phyloP scores from a whole-genome alignment of 1,139 yeast species.

The Groenewaldozyma auringiensis region DNA sequence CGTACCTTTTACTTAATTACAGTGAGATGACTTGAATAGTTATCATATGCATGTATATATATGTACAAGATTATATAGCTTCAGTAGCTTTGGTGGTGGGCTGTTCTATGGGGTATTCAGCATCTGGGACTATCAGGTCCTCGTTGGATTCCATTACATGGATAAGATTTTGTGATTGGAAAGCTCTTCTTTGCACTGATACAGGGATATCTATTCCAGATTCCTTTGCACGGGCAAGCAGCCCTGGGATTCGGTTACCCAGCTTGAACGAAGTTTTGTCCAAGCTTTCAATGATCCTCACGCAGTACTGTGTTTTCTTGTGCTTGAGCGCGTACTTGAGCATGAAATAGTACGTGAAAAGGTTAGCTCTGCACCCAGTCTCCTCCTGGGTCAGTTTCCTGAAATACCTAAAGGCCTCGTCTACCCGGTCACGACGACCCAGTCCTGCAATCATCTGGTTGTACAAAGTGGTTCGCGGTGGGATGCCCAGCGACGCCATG shows the following conservation, averaged over 20 bases:
- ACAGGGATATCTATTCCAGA: constrained; percentile 9
- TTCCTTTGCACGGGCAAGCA: constrained; percentile 2
- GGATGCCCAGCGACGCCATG: constrained; percentile 35
- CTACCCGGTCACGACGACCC: constrained; percentile 32
- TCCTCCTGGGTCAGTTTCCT: constrained; percentile 26
- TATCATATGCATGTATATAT: neutral
- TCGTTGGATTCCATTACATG: constrained; percentile 2
- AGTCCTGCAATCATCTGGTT: constrained; percentile 53
- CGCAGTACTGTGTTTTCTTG: constrained; percentile 31
- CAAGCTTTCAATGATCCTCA: constrained; percentile 5
- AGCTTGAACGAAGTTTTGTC: constrained; percentile 6
- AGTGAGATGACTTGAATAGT: no score
- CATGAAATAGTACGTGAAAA: constrained; percentile 50
- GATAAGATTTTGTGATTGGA: constrained; percentile 1
- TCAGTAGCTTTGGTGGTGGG: neutral
- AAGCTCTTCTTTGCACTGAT: constrained; percentile 1
- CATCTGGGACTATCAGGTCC: neutral
- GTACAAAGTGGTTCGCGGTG: constrained; percentile 43
- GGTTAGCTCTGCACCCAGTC: constrained; percentile 40
- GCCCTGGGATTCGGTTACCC: constrained; percentile 8
- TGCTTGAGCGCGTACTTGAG: constrained; percentile 39
- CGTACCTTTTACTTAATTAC: no score
- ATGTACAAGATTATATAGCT: neutral
- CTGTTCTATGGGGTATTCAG: neutral
- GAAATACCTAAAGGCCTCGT: constrained; percentile 39